phyloP scores from a whole-genome alignment of 2,329 filamentous ascomycete species.

The Bertia moriformis region DNA sequence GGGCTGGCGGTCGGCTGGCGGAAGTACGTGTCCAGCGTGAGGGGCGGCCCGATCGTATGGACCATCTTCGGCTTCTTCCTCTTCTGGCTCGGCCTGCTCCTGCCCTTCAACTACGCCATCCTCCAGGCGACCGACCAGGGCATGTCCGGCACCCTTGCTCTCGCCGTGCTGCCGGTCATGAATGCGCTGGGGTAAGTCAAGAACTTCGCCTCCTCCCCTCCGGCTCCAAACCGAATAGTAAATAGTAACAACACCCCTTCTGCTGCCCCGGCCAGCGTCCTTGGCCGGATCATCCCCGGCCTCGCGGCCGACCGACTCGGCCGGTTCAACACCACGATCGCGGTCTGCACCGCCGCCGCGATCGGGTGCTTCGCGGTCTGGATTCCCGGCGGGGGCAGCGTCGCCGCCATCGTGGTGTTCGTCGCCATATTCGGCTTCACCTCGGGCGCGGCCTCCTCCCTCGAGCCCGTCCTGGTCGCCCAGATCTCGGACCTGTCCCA shows the following conservation, averaged over 20 bases:
- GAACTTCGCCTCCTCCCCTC: no score
- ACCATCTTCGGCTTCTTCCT: slow-evolving; percentile 20
- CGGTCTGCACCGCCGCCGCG: slow-evolving; percentile 27
- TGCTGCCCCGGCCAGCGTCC: not conserved
- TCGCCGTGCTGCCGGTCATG: slow-evolving; percentile 10
- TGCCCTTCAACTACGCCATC: slow-evolving; percentile 14
- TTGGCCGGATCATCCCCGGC: slow-evolving; percentile 11
- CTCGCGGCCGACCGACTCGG: slow-evolving; percentile 23
- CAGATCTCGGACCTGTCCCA: slow-evolving; percentile 39
- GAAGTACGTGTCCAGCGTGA: slow-evolving; percentile 11
- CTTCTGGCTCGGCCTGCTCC: slow-evolving; percentile 25
- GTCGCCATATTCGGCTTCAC: slow-evolving; percentile 24
- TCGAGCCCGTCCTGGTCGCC: slow-evolving; percentile 20
- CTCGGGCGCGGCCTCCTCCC: slow-evolving; percentile 23
- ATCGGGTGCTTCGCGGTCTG: slow-evolving; percentile 30
- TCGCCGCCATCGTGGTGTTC: slow-evolving; percentile 18
- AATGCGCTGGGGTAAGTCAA: not conserved
- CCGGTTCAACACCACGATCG: slow-evolving; percentile 24
- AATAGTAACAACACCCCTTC: no score
- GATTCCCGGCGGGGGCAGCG: slow-evolving; percentile 20
- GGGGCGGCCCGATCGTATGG: slow-evolving; percentile 8
- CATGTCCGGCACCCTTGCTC: slow-evolving; percentile 21
- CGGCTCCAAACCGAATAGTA: no score
- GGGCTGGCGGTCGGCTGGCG: not conserved
- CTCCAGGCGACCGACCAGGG: slow-evolving; percentile 11